phyloP scores from a whole-genome alignment of 2,329 filamentous ascomycete genomes.

The Fusarium guadeloupense region DNA sequence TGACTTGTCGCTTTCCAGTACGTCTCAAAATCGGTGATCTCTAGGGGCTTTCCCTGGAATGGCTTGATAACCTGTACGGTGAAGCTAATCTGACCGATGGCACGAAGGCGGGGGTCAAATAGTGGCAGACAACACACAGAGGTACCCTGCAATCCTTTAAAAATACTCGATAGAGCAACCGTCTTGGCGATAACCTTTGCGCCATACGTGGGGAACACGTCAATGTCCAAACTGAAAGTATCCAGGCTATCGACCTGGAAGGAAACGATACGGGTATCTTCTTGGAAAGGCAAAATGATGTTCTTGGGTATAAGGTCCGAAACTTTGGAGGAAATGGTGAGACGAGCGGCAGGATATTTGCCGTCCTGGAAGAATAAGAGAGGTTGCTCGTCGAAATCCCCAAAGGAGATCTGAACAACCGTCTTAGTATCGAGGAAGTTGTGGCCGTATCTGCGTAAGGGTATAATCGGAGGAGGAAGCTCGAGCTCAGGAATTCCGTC shows the following conservation, averaged over 20 bases:
- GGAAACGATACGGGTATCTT: constrained; percentile 91
- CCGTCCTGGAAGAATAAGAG: constrained; percentile 97
- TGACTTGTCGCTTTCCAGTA: constrained; percentile 99
- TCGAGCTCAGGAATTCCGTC: constrained; percentile 94
- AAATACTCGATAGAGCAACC: constrained; percentile 87
- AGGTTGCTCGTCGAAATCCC: constrained; percentile 76
- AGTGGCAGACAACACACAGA: constrained; percentile 86
- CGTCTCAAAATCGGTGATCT: constrained; percentile 97
- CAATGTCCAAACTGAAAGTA: constrained; percentile 93
- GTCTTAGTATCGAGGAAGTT: constrained; percentile 99
- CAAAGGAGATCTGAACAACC: constrained; percentile 92
- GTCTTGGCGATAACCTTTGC: constrained; percentile 98
- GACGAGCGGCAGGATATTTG: constrained; percentile 92
- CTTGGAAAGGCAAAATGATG: constrained; percentile 92
- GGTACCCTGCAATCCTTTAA: constrained; percentile 77
- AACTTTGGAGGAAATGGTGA: constrained; percentile 96
- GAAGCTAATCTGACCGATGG: constrained; percentile 94
- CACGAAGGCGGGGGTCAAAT: constrained; percentile 89
- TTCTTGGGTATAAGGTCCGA: constrained; percentile 97
- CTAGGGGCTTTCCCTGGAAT: constrained; percentile 88
- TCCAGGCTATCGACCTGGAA: constrained; percentile 97
- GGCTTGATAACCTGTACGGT: constrained; percentile 96
- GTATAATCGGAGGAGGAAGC: constrained; percentile 94
- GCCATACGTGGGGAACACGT: constrained; percentile 96
- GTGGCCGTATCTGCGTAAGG: constrained; percentile 91